Evolutionary conservation across 345 rosid genomes (phyloP).

Genomic region (Zanthoxylum bungeanum): DNA sequence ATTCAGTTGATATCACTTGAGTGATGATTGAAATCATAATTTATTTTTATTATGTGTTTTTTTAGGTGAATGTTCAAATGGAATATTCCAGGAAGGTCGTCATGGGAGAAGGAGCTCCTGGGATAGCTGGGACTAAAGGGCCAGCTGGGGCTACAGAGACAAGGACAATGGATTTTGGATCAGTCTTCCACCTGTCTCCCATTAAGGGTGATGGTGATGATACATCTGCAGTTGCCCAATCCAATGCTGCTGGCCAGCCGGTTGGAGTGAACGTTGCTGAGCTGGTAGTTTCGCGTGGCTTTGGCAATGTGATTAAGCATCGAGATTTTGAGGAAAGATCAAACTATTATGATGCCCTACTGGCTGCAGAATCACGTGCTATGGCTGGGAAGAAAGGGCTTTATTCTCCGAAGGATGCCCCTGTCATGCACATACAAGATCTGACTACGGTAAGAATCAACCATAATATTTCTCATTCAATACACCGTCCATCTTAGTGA

Average conservation of each 20-base stretch:
- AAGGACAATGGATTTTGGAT: constrained; percentile 95
- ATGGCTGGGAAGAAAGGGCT: constrained; percentile 66
- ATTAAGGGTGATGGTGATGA: constrained; percentile 58
- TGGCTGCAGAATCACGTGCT: constrained; percentile 95
- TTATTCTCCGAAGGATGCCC: constrained; percentile 80
- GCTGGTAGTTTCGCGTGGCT: constrained; percentile 75
- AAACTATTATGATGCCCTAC: constrained; percentile 81
- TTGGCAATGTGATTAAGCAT: constrained; percentile 73
- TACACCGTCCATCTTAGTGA: neutral
- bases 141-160: constrained; percentile 61
- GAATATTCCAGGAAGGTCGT: constrained; percentile 85
- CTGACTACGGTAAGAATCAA: constrained; percentile 52
- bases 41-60: neutral
- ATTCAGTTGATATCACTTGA: neutral
- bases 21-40: neutral
- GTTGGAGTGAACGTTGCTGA: constrained; percentile 80
- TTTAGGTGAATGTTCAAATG: constrained; percentile 88
- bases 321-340: constrained; percentile 98
- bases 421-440: constrained; percentile 77
- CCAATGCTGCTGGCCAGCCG: constrained; percentile 39
- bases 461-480: neutral
- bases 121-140: constrained; percentile 35
- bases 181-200: constrained; percentile 69
- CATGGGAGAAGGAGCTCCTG: constrained; percentile 57
- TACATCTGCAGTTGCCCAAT: constrained; percentile 42